Evolutionary conservation across 1,284 basidiomycete genomes (phyloP).

Genomic region (Apiotrichum akiyoshidainum): DNA sequence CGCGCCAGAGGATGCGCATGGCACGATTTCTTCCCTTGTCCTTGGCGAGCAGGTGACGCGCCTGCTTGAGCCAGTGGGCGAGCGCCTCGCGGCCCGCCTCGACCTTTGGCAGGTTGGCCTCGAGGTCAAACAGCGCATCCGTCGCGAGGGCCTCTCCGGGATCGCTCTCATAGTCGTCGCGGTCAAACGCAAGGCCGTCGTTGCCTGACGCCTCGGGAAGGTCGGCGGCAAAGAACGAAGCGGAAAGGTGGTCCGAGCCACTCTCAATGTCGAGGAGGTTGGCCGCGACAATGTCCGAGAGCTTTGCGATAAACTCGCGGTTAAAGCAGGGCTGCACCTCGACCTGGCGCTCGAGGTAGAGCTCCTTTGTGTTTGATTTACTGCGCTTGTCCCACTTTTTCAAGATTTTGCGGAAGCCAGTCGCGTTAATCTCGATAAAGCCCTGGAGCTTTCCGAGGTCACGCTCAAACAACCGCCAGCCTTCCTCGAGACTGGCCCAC

Average conservation of each 20-base stretch:
- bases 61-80: conserved; percentile 63
- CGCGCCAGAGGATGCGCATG: conserved; percentile 85
- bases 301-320: conserved; percentile 92
- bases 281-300: conserved; percentile 90
- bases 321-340: conserved; percentile 98
- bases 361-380: conserved; percentile 89
- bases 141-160: conserved; percentile 51
- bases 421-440: conserved; percentile 97
- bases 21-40: conserved; percentile 49
- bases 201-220: conserved; percentile 39
- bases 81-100: conserved; percentile 59
- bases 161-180: conserved; percentile 58
- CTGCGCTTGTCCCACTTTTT: conserved; percentile 99
- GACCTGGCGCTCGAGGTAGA: conserved; percentile 94
- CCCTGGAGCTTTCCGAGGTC: conserved; percentile 97
- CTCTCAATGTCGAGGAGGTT: conserved; percentile 91
- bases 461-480: conserved; percentile 88
- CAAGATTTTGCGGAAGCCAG: conserved; percentile 94
- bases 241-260: conserved; percentile 67
- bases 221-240: conserved; percentile 47
- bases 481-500: conserved; percentile 92
- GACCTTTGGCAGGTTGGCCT: conserved; percentile 76
- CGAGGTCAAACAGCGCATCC: conserved; percentile 79
- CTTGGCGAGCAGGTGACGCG: conserved; percentile 51
- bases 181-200: conserved; percentile 61